Percentiles rank a stretch among this genome's conserved stretches.
Conservation (phyloP, 768 basidiomycete species). For the Leccinum barrowsii region DNA sequence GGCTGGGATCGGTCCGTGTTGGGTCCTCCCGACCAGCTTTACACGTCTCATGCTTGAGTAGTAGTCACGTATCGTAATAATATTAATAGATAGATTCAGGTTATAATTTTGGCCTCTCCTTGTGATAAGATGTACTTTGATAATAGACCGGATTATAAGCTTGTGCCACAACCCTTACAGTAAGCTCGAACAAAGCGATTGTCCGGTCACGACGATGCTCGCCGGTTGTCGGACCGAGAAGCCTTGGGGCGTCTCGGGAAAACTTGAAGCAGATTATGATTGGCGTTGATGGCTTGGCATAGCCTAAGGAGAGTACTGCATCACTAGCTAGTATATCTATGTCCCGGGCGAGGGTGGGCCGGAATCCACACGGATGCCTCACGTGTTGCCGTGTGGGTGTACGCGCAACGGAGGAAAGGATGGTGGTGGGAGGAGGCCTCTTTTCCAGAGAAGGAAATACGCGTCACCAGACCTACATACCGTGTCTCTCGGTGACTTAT, state of each 20-base stretch:
- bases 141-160: too few relatives aligned
- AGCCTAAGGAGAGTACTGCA: background rate
- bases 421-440: background rate
- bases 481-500: background rate
- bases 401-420: background rate
- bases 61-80: background rate
- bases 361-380: background rate
- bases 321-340: background rate
- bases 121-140: too few relatives aligned
- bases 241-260: too few relatives aligned
- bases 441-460: background rate
- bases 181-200: too few relatives aligned
- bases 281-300: too few relatives aligned
- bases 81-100: background rate
- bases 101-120: too few relatives aligned
- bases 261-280: too few relatives aligned
- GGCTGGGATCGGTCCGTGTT: conserved; percentile 12
- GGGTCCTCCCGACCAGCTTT: background rate
- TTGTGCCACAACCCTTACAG: too few relatives aligned
- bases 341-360: background rate
- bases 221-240: too few relatives aligned
- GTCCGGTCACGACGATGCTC: too few relatives aligned
- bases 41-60: background rate
- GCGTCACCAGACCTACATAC: background rate
- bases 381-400: background rate